These are phyloP conservation scores for Eucalyptus urophylla DNA, from an alignment of 345 rosid species.

Conservation along the genomic window DNA sequence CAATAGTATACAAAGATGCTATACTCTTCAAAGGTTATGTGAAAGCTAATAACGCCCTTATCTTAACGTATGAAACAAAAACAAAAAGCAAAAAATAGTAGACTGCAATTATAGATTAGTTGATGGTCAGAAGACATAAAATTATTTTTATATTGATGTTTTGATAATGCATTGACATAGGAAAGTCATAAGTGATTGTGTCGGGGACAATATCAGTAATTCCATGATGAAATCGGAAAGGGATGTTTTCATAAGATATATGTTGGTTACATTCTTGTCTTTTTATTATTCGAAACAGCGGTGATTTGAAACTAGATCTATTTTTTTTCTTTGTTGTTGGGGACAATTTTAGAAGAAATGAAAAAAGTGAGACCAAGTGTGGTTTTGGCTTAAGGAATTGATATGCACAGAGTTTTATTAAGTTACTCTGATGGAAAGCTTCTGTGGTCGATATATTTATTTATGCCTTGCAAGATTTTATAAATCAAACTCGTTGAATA, in stretches of 20 bases:
- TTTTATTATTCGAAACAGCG: rapidly evolving
- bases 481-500: background rate
- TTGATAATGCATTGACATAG: too few relatives aligned
- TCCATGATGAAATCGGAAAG: too few relatives aligned
- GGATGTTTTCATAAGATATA: too few relatives aligned
- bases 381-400: background rate
- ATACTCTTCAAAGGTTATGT: background rate
- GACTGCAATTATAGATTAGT: background rate
- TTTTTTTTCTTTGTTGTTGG: too few relatives aligned
- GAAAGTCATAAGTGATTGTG: too few relatives aligned
- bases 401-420: too few relatives aligned
- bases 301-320: background rate
- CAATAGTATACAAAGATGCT: background rate
- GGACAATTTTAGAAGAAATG: too few relatives aligned
- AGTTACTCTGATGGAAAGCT: background rate
- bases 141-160: too few relatives aligned
- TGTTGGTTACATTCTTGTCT: background rate
- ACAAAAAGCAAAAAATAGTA: too few relatives aligned
- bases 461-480: background rate
- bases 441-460: background rate
- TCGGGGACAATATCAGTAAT: too few relatives aligned
- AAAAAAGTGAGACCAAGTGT: too few relatives aligned
- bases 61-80: too few relatives aligned
- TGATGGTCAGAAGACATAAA: background rate
- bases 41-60: background rate